A percentile compares a stretch with the other conserved stretches of the same genome.
Evolutionary conservation across 768 basidiomycete genomes (phyloP).

Genomic region (Leccinum ochraceum): DNA sequence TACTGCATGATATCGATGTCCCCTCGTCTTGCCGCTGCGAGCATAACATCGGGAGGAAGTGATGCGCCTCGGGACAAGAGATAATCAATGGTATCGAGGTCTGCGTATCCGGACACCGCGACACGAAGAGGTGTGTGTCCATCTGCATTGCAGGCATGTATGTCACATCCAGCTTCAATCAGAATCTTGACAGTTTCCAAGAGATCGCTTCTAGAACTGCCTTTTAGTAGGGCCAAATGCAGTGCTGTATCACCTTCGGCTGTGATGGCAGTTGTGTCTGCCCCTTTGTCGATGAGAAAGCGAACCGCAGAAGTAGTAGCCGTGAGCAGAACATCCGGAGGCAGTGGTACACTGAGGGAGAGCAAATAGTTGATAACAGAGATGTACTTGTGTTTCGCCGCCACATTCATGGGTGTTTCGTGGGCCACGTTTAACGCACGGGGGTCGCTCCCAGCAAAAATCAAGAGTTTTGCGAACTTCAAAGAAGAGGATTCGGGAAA

Average conservation of each 20-base stretch:
- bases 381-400: not conserved
- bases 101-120: not conserved
- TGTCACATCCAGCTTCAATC: not conserved
- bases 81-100: not conserved
- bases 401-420: not conserved
- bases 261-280: not conserved
- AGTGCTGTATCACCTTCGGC: not conserved
- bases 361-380: not conserved
- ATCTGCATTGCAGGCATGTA: not conserved
- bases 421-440: not conserved
- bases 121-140: not conserved
- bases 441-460: not conserved
- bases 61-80: not conserved
- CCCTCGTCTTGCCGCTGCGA: too few species aligned
- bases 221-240: not conserved
- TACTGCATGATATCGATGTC: not conserved
- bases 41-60: not conserved
- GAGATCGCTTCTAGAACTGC: not conserved
- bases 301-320: not conserved
- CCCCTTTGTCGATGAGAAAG: not conserved
- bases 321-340: not conserved
- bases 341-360: not conserved
- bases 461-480: not conserved
- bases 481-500: not conserved
- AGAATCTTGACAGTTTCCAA: not conserved